Percentiles rank a stretch among this genome's conserved stretches.
phyloP scores from a whole-genome alignment of 257 asterid species.

The Echium plantagineum region DNA sequence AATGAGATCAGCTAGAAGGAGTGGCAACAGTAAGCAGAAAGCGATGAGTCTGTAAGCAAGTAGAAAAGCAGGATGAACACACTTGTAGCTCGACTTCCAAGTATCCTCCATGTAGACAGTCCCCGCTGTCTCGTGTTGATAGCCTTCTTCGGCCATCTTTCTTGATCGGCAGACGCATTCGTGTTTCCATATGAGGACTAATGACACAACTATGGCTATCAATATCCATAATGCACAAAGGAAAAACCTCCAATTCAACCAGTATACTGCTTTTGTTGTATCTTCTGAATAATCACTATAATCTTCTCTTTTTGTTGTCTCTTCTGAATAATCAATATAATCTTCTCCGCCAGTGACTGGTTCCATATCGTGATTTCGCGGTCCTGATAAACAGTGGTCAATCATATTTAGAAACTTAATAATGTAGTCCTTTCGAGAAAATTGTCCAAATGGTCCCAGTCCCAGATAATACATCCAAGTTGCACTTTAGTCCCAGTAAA shows the following conservation, averaged over 20 bases:
- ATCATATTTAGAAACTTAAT: constrained; percentile 15
- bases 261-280: constrained; percentile 48
- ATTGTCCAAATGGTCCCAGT: no score
- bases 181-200: constrained; percentile 50
- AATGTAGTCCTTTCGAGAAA: not conserved
- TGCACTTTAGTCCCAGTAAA: no score
- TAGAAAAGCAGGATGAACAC: constrained; percentile 58
- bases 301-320: constrained; percentile 28
- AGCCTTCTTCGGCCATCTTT: constrained; percentile 14
- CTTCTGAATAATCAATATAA: constrained; percentile 9
- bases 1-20: constrained; percentile 39
- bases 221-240: constrained; percentile 50
- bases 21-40: constrained; percentile 36
- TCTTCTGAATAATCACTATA: constrained; percentile 16
- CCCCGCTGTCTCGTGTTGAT: constrained; percentile 22
- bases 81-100: constrained; percentile 58
- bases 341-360: constrained; percentile 10
- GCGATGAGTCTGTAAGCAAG: constrained; percentile 55
- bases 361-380: constrained; percentile 25
- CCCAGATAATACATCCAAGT: no score
- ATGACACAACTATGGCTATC: constrained; percentile 27
- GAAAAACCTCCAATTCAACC: constrained; percentile 80
- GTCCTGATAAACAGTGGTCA: constrained; percentile 31
- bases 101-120: constrained; percentile 46
- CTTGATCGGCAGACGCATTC: constrained; percentile 38